A percentile compares a stretch with the other conserved stretches of the same genome.
phyloP scores from a whole-genome alignment of 495 filamentous ascomycete genomes.

The Penicillium crystallinum region DNA sequence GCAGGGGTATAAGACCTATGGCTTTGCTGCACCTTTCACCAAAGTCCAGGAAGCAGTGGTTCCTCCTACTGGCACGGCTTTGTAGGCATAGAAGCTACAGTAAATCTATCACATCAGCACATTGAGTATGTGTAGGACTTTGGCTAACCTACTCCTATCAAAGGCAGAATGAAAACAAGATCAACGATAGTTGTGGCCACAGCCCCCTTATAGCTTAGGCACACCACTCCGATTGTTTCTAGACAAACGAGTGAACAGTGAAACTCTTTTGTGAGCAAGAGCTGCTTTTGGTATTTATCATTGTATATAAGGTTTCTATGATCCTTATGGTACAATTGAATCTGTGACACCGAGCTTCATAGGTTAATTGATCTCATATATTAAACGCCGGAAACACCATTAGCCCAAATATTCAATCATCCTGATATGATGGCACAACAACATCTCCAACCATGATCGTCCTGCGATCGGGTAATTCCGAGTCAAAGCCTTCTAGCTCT shows the following conservation, averaged over 20 bases:
- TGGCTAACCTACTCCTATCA: too few relatives aligned
- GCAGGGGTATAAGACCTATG: slow-evolving; percentile 34
- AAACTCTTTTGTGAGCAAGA: too few relatives aligned
- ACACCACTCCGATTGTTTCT: too few relatives aligned
- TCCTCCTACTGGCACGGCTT: neutral
- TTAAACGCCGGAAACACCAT: neutral
- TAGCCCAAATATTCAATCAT: slow-evolving; percentile 4
- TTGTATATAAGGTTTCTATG: neutral
- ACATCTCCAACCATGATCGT: slow-evolving; percentile 43
- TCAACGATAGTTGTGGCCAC: too few relatives aligned
- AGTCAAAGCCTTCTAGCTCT: slow-evolving; percentile 18
- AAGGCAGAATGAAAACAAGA: too few relatives aligned
- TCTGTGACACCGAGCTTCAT: neutral
- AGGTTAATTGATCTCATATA: neutral
- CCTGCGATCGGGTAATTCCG: slow-evolving; percentile 12
- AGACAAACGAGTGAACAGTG: too few relatives aligned
- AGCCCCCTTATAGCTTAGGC: too few relatives aligned
- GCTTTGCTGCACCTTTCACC: slow-evolving; percentile 30
- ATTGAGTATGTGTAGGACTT: too few relatives aligned
- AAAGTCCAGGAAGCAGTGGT: neutral
- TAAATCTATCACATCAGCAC: too few relatives aligned
- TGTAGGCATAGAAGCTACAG: neutral
- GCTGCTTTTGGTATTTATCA: too few relatives aligned
- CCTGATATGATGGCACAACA: slow-evolving; percentile 28
- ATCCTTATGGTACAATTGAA: neutral